phyloP scores from a whole-genome alignment of 148 eudicot species.

The Euryodendron excelsum region DNA sequence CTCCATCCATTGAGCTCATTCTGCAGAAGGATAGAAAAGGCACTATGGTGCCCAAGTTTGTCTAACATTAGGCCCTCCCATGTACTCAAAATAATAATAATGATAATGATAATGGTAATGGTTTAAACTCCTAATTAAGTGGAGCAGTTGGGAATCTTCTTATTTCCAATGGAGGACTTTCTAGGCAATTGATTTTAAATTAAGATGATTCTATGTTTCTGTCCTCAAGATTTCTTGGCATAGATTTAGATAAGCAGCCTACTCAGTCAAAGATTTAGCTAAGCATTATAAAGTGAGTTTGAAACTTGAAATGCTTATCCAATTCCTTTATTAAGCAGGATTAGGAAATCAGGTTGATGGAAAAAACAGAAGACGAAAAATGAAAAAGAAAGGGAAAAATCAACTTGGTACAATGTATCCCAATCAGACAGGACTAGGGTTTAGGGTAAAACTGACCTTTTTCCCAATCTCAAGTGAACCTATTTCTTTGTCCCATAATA shows the following conservation, averaged over 20 bases:
- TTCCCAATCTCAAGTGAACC: slow-evolving; percentile 95
- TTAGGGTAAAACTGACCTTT: slow-evolving; percentile 43
- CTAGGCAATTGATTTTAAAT: neutral
- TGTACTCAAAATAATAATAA: neutral
- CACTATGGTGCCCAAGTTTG: neutral
- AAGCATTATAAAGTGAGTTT: neutral
- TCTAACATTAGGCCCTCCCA: neutral
- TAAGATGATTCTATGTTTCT: neutral
- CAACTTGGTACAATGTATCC: neutral
- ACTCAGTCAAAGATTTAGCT: neutral
- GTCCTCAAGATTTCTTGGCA: neutral
- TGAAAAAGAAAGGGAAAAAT: neutral
- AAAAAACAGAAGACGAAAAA: neutral
- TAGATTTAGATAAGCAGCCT: neutral
- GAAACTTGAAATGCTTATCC: neutral
- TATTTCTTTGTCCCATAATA: slow-evolving; percentile 85
- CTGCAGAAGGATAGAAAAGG: neutral
- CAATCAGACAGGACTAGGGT: neutral
- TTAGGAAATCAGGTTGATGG: neutral
- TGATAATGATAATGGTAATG: neutral
- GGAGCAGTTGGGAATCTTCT: neutral
- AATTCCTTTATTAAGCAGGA: neutral
- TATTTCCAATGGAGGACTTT: neutral
- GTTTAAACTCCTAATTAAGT: neutral
- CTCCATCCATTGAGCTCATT: neutral